Percentiles rank a stretch among this genome's conserved stretches.
These are phyloP conservation scores for Gnetum montanum DNA, from an alignment of 75 land plant genomes.

Conservation along the genomic window DNA sequence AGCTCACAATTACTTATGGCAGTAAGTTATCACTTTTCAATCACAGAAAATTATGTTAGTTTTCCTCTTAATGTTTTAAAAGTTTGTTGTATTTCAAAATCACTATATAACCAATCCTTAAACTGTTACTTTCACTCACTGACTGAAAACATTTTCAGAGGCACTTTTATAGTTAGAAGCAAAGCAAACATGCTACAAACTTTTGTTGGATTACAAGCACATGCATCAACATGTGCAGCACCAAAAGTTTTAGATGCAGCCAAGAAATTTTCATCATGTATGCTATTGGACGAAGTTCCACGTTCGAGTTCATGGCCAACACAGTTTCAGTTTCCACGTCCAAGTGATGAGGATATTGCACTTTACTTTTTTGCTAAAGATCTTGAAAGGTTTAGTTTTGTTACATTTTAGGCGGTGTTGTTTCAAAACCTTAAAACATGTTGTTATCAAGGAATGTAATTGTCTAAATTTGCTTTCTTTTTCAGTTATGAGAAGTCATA, in stretches of 20 bases:
- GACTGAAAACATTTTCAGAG: too few species aligned
- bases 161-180: constrained; percentile 46
- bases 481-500: constrained; percentile 58
- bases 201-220: constrained; percentile 69
- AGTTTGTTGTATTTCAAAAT: not conserved
- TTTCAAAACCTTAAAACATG: not conserved
- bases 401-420: not conserved
- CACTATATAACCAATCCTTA: too few species aligned
- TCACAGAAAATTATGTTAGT: too few species aligned
- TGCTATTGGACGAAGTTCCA: constrained; percentile 49
- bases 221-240: constrained; percentile 61
- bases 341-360: constrained; percentile 58
- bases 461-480: constrained; percentile 3
- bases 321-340: constrained; percentile 31
- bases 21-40: constrained; percentile 31
- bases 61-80: constrained; percentile 2
- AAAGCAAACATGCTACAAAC: constrained; percentile 18
- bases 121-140: too few species aligned
- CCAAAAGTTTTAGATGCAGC: constrained; percentile 45
- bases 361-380: constrained; percentile 79
- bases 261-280: constrained; percentile 23
- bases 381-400: constrained; percentile 37
- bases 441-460: not conserved
- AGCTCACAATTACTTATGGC: constrained; percentile 49
- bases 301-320: constrained; percentile 55